These are phyloP conservation scores for Kodamaea kaohsiungensis DNA, from an alignment of 805 yeast species.

Conservation along the genomic window DNA sequence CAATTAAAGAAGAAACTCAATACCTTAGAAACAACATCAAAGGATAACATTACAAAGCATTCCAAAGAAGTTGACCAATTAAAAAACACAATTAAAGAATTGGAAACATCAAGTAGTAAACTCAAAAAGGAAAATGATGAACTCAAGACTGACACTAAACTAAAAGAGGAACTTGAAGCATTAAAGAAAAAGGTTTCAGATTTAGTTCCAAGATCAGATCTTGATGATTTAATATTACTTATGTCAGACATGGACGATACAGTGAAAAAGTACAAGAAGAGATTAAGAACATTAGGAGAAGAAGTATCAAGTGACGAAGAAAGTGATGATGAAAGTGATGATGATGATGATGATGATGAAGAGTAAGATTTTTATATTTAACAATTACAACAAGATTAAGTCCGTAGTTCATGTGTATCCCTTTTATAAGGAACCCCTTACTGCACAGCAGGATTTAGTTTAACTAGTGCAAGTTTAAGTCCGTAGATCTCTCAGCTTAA, in stretches of 20 bases:
- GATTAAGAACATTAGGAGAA: slow-evolving; percentile 53
- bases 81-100: background rate
- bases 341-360: slow-evolving; percentile 44
- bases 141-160: background rate
- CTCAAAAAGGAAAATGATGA: background rate
- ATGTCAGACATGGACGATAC: slow-evolving; percentile 77
- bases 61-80: background rate
- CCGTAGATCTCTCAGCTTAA: no score
- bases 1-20: background rate
- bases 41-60: background rate
- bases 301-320: slow-evolving; percentile 73
- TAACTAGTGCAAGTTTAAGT: no score
- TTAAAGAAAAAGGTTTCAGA: slow-evolving; percentile 16
- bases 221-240: slow-evolving; percentile 75
- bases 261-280: slow-evolving; percentile 55
- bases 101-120: background rate
- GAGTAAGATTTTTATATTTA: background rate
- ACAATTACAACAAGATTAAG: slow-evolving; percentile 15
- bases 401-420: no score
- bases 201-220: slow-evolving; percentile 50
- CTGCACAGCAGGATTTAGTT: no score
- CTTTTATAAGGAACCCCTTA: no score
- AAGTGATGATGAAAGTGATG: slow-evolving; percentile 63
- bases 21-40: background rate
- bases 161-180: slow-evolving; percentile 9